These are phyloP conservation scores for Penicillium silybi DNA, from an alignment of 495 filamentous ascomycete genomes.

Conservation along the genomic window DNA sequence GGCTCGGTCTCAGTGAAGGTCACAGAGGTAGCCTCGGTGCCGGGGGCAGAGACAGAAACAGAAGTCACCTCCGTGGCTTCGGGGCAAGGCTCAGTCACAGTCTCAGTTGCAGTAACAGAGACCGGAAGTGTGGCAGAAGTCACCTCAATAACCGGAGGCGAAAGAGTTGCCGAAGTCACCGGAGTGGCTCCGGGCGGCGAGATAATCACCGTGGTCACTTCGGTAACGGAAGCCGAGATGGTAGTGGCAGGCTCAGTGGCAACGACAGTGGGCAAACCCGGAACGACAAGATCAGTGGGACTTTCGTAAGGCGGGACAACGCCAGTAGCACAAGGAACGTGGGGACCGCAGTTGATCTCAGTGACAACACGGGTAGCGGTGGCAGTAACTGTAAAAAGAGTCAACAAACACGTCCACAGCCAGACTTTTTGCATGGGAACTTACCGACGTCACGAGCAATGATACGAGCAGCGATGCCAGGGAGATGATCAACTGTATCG, in stretches of 20 bases:
- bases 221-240: background rate
- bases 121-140: no score
- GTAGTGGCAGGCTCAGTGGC: background rate
- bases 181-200: background rate
- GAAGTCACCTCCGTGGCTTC: background rate
- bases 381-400: background rate
- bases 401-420: background rate
- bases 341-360: no score
- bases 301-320: no score
- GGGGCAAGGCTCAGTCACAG: slow-evolving; percentile 1
- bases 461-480: background rate
- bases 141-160: background rate
- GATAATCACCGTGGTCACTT: background rate
- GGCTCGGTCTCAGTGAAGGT: background rate
- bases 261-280: background rate
- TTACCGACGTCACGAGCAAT: background rate
- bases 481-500: background rate
- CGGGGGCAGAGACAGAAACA: background rate
- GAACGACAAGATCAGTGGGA: background rate
- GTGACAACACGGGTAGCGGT: background rate
- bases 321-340: background rate
- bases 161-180: background rate
- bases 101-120: background rate
- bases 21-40: background rate
- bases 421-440: background rate